phyloP scores from a whole-genome alignment of 345 rosid genomes.

The Aquilaria malaccensis region DNA sequence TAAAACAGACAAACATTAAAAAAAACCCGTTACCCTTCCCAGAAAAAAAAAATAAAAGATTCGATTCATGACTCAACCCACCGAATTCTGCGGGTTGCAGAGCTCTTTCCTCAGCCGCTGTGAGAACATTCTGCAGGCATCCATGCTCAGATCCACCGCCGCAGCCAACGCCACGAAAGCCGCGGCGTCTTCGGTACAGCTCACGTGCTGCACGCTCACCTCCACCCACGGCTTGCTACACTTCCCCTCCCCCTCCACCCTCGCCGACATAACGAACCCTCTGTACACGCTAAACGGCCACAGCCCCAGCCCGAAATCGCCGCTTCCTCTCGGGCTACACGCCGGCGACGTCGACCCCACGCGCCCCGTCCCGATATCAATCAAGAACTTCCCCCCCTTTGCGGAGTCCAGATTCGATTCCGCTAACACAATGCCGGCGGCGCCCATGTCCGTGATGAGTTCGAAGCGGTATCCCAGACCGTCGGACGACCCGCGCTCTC shows the following conservation, averaged over 20 bases:
- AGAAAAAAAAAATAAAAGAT: not conserved
- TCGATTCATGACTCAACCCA: slow-evolving; percentile 18
- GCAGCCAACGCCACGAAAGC: slow-evolving; percentile 89
- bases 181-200: slow-evolving; percentile 89
- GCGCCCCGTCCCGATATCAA: slow-evolving; percentile 45
- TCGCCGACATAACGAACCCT: slow-evolving; percentile 88
- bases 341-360: slow-evolving; percentile 42
- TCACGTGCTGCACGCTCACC: slow-evolving; percentile 90
- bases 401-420: slow-evolving; percentile 56
- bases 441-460: slow-evolving; percentile 60
- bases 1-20: not conserved
- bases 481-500: slow-evolving; percentile 67
- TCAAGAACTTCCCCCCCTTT: slow-evolving; percentile 73
- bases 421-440: slow-evolving; percentile 58
- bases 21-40: no score
- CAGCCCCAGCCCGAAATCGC: slow-evolving; percentile 59
- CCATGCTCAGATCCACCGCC: slow-evolving; percentile 87
- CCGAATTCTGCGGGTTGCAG: slow-evolving; percentile 36
- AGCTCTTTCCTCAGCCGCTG: slow-evolving; percentile 88
- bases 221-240: slow-evolving; percentile 85
- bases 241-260: slow-evolving; percentile 79
- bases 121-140: slow-evolving; percentile 83
- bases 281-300: slow-evolving; percentile 59
- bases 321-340: slow-evolving; percentile 75
- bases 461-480: slow-evolving; percentile 78